Base-by-base conservation (phyloP, 352 stramenopile genomes). In the Phytopythium sindhum region DNA sequence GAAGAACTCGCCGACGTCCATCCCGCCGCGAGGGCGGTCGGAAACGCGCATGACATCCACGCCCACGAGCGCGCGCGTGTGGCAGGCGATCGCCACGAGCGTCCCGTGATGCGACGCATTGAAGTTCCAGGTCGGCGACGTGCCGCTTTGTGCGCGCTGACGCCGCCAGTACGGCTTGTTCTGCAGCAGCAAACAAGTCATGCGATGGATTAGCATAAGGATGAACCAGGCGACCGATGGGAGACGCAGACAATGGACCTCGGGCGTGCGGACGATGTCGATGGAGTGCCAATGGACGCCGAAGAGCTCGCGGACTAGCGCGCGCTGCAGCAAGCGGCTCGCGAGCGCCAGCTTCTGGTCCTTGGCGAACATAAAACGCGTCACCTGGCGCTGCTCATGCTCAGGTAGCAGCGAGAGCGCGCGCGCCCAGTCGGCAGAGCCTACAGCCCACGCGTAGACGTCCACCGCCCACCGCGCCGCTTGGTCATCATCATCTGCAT, bases 61-160 rank as follows among this genome's bases (percentile, higher is more conserved):
- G n/a, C 85, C 85, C 2, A 94, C 72, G 35, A 88, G 74, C 26
- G 41, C 33, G 14, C 60, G 55, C 9, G 70, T 57, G 39, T 85
- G 64, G 39, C 74, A 75, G 21, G 67, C 83, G 62, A 94, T 90
- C 6, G 80, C 83, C 19, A 91, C 84, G 42, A 94, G 48, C 2
- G 69, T 76, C 24, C 81, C 83, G 41, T 94, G 81, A 54, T 94
- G 85, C 7, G 85, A 94, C 28, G 90, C 83, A 48, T 92, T 94
- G 70, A 84, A 94, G 62, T 94, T 94, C 83, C 85, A 94, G 19
- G 39, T 61, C 31, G 54, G 26, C 51, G 68, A 59, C 14, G 73
- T 35, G 2, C 1, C 12, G 1, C 8, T 10, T 24, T 3, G 17
- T 24, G 21, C 26, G 11, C 5, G 8, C 2, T 5, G 12, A 11